A percentile compares a stretch with the other conserved stretches of the same genome.
Conservation (phyloP, 106 monocot species). For the Dioscorea alata region DNA sequence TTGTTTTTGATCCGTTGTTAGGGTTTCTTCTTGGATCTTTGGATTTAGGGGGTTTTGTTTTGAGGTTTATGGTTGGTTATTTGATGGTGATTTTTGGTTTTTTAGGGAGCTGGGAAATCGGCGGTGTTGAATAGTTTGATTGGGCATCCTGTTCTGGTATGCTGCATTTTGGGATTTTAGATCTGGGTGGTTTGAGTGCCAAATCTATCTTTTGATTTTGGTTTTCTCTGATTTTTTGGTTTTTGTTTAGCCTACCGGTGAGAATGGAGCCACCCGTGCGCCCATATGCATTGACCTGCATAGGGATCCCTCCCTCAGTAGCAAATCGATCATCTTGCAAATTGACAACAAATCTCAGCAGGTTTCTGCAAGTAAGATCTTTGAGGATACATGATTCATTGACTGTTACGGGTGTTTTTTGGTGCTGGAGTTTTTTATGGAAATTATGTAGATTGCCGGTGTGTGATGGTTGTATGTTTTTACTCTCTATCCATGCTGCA, state of each 20-base stretch:
- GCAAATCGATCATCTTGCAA: constrained; percentile 77
- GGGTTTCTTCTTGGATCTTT: too few species aligned
- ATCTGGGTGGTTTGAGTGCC: neutral
- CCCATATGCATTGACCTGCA: constrained; percentile 76
- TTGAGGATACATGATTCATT: neutral
- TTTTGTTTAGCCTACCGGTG: constrained; percentile 78
- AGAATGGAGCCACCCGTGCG: constrained; percentile 91
- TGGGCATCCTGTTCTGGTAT: constrained; percentile 92
- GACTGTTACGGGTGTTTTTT: too few species aligned
- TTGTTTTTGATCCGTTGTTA: neutral
- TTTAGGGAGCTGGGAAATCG: constrained; percentile 92
- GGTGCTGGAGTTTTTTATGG: too few species aligned
- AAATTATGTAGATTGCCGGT: too few species aligned
- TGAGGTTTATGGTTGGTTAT: too few species aligned
- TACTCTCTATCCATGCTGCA: constrained; percentile 19
- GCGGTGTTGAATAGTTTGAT: constrained; percentile 92
- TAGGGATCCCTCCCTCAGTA: constrained; percentile 62
- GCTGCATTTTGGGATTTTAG: constrained; percentile 1
- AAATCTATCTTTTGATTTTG: too few species aligned
- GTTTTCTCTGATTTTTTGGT: neutral
- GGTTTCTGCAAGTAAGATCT: constrained; percentile 87
- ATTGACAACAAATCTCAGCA: constrained; percentile 95
- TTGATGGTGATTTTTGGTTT: neutral
- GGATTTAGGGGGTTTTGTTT: too few species aligned
- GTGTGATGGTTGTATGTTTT: neutral